Evolutionary conservation across 2,329 filamentous ascomycete genomes (phyloP), one percentile per base, ranked within the genome.

Genomic region (Trichoderma sp.): DNA sequence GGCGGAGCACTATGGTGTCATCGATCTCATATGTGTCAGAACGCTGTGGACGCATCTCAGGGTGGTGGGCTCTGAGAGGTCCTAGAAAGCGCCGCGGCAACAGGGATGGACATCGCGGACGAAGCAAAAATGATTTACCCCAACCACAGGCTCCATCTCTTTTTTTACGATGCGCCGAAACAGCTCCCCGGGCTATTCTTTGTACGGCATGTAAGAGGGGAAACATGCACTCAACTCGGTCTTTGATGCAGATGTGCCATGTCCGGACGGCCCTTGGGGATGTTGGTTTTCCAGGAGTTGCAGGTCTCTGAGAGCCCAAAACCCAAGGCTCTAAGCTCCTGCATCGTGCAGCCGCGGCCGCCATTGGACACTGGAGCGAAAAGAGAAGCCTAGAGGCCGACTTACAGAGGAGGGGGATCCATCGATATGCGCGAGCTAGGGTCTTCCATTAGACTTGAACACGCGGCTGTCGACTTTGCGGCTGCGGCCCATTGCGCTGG

Each of bases 1-100:
- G 67, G 67, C 67, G 67, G 67, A 69, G 67, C 36, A 69, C 30
- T 61, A 70, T 70, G 61, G 59, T 70, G 68, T 70, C 68, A 70
- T 70, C 58, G 58, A 63, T 63, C 58, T 70, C 61, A 70, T 64
- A 70, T 70, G 68, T 70, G 68, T 70, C 61, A 64, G 58, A 63
- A 64, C 68, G 68, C 50, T 43, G 61, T 70, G 68, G 68, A 64
- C 43, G 68, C 68, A 70, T 64, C 68, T 63, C 47, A 8, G 26
- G 59, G 32, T 57, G 50, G 58, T 70, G 59, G 59, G 15, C 11
- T 57, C 59, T 64, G n/a, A 61, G 55, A 68, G 66, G 66, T 62
- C 66, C 66, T 23, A 53, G 7, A 13, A 61, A 43, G 64, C 50
- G 64, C 59, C 23, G 63, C 57, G 28, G 57, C 39, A 59, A n/a